Evolutionary conservation across 1,284 basidiomycete species (phyloP), one percentile per base, ranked within the genome.

Genomic region (Puccinia coronata): DNA sequence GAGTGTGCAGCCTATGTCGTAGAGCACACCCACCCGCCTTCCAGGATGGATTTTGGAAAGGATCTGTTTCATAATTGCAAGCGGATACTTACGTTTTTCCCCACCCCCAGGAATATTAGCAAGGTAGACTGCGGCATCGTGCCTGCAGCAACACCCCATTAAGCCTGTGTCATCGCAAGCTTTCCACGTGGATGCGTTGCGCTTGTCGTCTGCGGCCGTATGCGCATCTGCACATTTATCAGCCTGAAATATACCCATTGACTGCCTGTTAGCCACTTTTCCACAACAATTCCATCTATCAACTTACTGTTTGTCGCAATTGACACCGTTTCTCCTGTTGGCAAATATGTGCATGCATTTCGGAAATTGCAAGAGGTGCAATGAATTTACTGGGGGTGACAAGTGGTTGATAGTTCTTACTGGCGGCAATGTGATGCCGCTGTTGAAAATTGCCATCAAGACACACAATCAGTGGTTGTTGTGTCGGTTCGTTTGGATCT

Each of bases 141-240:
- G 43, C 16, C 43, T 6, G 16, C 43, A 43, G 43, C 43, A 43
- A 16, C 8, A 6, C 43, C 43, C 43, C 43, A 43, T 43, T 16
- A 43, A 28, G 4, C 67, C 67, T 1, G 67, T 70, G 9, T 70
- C 39, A 36, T 70, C 67, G 18, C 67, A 70, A 3, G 34, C 67
- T 16, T n/a, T 49, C 67, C 67, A 70, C 18, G 65, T 69, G 12
- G 65, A 69, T 8, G 12, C 16, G 28, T 69, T 39, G 16, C 39
- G 65, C 18, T 47, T 39, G 65, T 69, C 65, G 41, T 69, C 23
- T 12, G 65, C 65, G 18, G 65, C 69, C 28, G 23, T 71, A 43
- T 43, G 69, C 23, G 69, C 36, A n/a, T 49, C 23, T 1, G 69
- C 43, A 71, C 69, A 71, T 31, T 41, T 23, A 25, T 71, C 69